Conservation (phyloP, 495 filamentous ascomycete species). For the Penicillium chermesinum region DNA sequence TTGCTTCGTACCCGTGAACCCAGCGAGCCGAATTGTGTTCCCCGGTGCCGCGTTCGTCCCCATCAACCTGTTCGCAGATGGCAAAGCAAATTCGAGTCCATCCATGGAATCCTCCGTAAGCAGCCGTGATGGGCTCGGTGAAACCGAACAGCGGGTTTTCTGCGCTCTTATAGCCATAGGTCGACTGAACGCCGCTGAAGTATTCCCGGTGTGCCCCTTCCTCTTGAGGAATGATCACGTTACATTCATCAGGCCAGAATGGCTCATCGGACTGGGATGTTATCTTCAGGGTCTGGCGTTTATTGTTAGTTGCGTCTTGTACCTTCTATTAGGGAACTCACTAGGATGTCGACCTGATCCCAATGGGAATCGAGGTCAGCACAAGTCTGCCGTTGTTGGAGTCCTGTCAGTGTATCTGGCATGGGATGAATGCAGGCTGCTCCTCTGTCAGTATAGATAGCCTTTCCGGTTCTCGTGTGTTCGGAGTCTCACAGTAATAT, state of each 20-base stretch:
- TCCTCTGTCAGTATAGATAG: constrained; percentile 1
- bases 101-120: constrained; percentile 28
- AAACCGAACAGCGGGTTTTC: constrained; percentile 28
- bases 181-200: constrained; percentile 23
- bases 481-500: constrained; percentile 28
- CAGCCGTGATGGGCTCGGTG: constrained; percentile 17
- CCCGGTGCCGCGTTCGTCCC: constrained; percentile 2
- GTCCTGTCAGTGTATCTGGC: constrained; percentile 6
- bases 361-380: constrained; percentile 22
- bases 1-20: constrained; percentile 43
- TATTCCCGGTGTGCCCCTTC: constrained; percentile 9
- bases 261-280: constrained; percentile 4
- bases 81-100: constrained; percentile 43
- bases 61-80: constrained; percentile 15
- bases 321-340: constrained; percentile 5
- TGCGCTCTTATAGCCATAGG: neutral
- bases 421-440: constrained; percentile 33
- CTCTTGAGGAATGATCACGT: constrained; percentile 11
- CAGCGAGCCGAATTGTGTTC: constrained; percentile 9
- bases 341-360: constrained; percentile 19
- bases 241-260: constrained; percentile 25
- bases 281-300: constrained; percentile 23
- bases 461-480: neutral
- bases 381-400: constrained; percentile 24
- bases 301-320: neutral